Percentiles rank a stretch among this genome's conserved stretches.
These are phyloP conservation scores for Cercophora sp. DNA, from an alignment of 495 filamentous ascomycete species.

Conservation along the genomic window DNA sequence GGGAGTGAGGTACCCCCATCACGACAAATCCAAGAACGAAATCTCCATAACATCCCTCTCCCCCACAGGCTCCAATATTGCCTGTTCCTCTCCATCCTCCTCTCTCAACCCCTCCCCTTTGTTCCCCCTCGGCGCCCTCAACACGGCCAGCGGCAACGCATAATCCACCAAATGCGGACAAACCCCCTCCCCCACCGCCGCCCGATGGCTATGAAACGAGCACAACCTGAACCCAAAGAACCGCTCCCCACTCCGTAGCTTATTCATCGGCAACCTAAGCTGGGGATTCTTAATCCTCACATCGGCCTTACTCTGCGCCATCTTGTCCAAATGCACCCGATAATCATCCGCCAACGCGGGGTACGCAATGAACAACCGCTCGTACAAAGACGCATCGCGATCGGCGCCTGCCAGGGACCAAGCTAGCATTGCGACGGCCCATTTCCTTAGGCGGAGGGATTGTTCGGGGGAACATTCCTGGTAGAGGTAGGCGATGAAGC, in stretches of 20 bases:
- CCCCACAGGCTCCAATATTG: not conserved
- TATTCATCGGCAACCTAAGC: constrained; percentile 42
- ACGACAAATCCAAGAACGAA: not conserved
- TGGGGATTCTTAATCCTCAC: constrained; percentile 48
- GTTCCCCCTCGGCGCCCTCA: not conserved
- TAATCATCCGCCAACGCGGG: constrained; percentile 41
- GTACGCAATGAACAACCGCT: constrained; percentile 33
- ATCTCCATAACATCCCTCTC: not conserved
- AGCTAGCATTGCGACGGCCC: constrained; percentile 48
- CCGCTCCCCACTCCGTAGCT: constrained; percentile 41
- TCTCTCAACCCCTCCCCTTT: not conserved
- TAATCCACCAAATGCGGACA: constrained; percentile 35
- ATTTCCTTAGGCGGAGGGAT: constrained; percentile 40
- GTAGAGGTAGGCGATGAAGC: constrained; percentile 42
- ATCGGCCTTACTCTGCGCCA: constrained; percentile 38
- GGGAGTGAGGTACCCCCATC: not conserved
- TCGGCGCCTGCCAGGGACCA: constrained; percentile 36
- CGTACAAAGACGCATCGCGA: constrained; percentile 24
- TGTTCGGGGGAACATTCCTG: constrained; percentile 38
- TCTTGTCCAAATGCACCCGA: constrained; percentile 38
- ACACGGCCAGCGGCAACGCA: not conserved
- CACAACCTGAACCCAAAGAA: constrained; percentile 47
- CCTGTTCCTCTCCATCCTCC: not conserved
- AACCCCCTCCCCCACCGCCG: constrained; percentile 37
- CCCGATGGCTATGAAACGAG: constrained; percentile 45